Evolutionary conservation across 108 stramenopile species (phyloP).

Genomic region (Cyclostephanos invisitatus): DNA sequence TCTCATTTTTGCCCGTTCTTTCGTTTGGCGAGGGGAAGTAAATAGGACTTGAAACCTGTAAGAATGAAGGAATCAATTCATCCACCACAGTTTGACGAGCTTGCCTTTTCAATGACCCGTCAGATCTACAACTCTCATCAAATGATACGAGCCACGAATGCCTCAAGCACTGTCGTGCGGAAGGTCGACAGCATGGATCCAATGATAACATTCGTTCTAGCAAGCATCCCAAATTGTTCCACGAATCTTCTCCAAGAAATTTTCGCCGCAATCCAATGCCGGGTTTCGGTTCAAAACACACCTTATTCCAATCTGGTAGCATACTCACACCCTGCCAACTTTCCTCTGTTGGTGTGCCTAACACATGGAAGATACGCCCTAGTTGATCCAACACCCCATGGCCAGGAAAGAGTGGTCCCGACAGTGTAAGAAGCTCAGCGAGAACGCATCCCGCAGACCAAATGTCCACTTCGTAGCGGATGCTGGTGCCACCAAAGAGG

Average conservation of each 20-base stretch:
- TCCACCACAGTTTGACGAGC: slow-evolving; percentile 19
- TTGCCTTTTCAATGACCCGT: not conserved
- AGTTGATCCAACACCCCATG: slow-evolving; percentile 75
- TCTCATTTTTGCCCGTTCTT: not conserved
- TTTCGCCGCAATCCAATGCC: slow-evolving; percentile 31
- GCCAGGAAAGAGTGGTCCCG: slow-evolving; percentile 62
- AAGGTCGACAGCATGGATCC: slow-evolving; percentile 59
- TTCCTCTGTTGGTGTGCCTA: slow-evolving; percentile 70
- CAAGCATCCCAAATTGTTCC: slow-evolving; percentile 29
- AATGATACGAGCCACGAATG: slow-evolving; percentile 34
- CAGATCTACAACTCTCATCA: not conserved
- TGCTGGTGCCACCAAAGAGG: slow-evolving; percentile 57
- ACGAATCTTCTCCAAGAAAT: slow-evolving; percentile 41
- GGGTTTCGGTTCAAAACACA: slow-evolving; percentile 47
- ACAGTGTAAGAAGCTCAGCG: slow-evolving; percentile 53
- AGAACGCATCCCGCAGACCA: slow-evolving; percentile 70
- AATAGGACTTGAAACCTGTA: slow-evolving; percentile 27
- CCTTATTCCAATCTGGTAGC: slow-evolving; percentile 68
- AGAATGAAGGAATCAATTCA: slow-evolving; percentile 21
- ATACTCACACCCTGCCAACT: slow-evolving; percentile 56
- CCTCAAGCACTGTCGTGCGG: slow-evolving; percentile 51
- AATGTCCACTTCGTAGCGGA: slow-evolving; percentile 52
- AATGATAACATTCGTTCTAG: slow-evolving; percentile 47
- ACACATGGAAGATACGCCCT: slow-evolving; percentile 50
- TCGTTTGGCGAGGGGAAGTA: slow-evolving; percentile 13